A percentile compares a stretch with the other conserved stretches of the same genome.
These are phyloP conservation scores for Irpex rosettiformis DNA, from an alignment of 1,284 basidiomycete species.

Conservation along the genomic window DNA sequence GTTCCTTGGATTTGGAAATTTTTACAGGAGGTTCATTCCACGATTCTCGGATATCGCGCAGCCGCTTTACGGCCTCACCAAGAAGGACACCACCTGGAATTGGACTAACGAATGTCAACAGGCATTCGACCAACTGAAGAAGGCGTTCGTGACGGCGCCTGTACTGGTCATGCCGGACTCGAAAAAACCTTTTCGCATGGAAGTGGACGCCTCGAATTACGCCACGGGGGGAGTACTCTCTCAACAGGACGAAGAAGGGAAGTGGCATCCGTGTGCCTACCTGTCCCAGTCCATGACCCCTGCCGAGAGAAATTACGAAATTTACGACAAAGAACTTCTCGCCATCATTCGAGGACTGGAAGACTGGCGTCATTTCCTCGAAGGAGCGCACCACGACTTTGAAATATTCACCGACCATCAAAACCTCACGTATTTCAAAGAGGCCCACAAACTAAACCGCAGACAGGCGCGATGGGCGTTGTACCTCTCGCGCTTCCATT, in stretches of 20 bases:
- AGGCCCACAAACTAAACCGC: conserved; percentile 32
- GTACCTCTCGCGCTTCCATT: conserved; percentile 28
- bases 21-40: no score
- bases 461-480: conserved; percentile 39
- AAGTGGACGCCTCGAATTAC: conserved; percentile 19
- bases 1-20: no score
- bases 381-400: no score
- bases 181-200: conserved; percentile 11
- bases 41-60: no score
- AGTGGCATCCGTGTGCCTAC: conserved; percentile 27
- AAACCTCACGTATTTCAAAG: no score
- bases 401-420: no score
- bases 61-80: no score
- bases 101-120: conserved; percentile 22
- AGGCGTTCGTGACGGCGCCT: conserved; percentile 16
- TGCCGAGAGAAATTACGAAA: no score
- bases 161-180: neutral
- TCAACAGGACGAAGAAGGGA: conserved; percentile 15
- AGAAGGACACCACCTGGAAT: conserved; percentile 20
- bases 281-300: no score
- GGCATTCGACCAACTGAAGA: conserved; percentile 31
- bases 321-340: no score
- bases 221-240: conserved; percentile 16
- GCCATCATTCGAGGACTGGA: no score
- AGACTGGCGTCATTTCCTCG: no score